Percentiles rank a stretch among this genome's conserved stretches.
These are phyloP conservation scores for Epichloe coenophiala DNA, from an alignment of 2,329 filamentous ascomycete species.

Conservation along the genomic window DNA sequence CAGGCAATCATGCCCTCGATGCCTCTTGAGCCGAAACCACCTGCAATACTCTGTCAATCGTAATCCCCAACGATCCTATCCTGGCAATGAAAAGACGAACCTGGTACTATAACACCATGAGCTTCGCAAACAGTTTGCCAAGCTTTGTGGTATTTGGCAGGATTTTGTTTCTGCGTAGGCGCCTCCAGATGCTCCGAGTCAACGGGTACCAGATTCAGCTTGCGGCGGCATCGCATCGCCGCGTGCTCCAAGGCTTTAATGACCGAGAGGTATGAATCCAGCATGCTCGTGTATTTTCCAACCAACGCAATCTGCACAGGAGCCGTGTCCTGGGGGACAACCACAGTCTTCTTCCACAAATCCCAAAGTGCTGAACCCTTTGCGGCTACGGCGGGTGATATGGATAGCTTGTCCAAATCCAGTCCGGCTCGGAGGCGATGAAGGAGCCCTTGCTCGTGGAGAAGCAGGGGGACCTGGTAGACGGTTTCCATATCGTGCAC, in stretches of 20 bases:
- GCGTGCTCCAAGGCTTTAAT: constrained; percentile 83
- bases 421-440: constrained; percentile 52
- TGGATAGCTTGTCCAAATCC: constrained; percentile 43
- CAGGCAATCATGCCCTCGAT: constrained; percentile 83
- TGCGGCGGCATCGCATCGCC: constrained; percentile 71
- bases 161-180: constrained; percentile 43
- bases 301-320: constrained; percentile 73
- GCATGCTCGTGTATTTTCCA: constrained; percentile 77
- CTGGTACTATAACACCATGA: constrained; percentile 34
- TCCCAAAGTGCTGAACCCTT: constrained; percentile 62
- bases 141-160: constrained; percentile 53
- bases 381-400: constrained; percentile 38
- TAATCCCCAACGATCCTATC: constrained; percentile 1
- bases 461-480: constrained; percentile 73
- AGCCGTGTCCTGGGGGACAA: constrained; percentile 40
- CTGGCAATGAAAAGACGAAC: not conserved
- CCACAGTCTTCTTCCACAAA: constrained; percentile 57
- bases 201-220: constrained; percentile 71
- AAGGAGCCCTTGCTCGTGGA: constrained; percentile 68
- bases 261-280: constrained; percentile 77
- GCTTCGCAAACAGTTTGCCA: constrained; percentile 71
- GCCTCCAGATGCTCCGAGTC: constrained; percentile 76
- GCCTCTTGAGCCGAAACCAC: constrained; percentile 69
- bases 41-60: constrained; percentile 18
- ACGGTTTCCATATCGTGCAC: constrained; percentile 82